phyloP scores from a whole-genome alignment of 2,329 filamentous ascomycete species.

The Penicillium sumatraense region DNA sequence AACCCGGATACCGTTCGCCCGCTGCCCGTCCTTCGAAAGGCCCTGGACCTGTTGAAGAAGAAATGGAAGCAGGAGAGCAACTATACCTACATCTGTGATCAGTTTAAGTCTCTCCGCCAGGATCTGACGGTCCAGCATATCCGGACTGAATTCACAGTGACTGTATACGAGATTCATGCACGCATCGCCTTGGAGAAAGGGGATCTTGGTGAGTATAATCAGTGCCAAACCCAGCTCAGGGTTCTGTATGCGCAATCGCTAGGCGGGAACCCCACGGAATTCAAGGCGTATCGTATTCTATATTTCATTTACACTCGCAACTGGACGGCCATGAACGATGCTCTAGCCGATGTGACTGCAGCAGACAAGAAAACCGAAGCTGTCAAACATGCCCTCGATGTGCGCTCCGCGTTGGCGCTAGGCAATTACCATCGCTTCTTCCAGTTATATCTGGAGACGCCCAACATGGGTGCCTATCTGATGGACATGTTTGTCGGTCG shows the following conservation, averaged over 20 bases:
- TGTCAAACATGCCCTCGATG: conserved; percentile 88
- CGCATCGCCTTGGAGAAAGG: conserved; percentile 97
- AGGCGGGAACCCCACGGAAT: conserved; percentile 89
- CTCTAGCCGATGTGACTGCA: conserved; percentile 96
- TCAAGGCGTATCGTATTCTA: conserved; percentile 98
- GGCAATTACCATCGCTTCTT: conserved; percentile 99
- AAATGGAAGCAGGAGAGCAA: conserved; percentile 95
- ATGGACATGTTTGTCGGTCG: conserved; percentile 99
- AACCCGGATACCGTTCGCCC: conserved; percentile 89
- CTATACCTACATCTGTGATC: conserved; percentile 97
- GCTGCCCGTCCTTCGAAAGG: conserved; percentile 76
- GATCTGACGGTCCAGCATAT: conserved; percentile 98
- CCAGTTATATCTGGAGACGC: conserved; percentile 89
- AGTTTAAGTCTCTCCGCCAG: conserved; percentile 98
- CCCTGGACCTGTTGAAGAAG: conserved; percentile 84
- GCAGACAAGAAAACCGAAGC: conserved; percentile 86
- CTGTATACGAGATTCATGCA: conserved; percentile 96
- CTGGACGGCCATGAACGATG: conserved; percentile 96
- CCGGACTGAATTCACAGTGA: conserved; percentile 94
- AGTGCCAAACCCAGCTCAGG: conserved; percentile 97
- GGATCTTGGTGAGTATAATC: conserved; percentile 99
- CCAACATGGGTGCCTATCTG: conserved; percentile 96
- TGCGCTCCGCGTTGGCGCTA: conserved; percentile 87
- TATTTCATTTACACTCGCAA: conserved; percentile 99
- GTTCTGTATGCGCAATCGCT: conserved; percentile 85